These are phyloP conservation scores for Ephemerocybe angulata DNA, from an alignment of 768 basidiomycete species.

Conservation along the genomic window DNA sequence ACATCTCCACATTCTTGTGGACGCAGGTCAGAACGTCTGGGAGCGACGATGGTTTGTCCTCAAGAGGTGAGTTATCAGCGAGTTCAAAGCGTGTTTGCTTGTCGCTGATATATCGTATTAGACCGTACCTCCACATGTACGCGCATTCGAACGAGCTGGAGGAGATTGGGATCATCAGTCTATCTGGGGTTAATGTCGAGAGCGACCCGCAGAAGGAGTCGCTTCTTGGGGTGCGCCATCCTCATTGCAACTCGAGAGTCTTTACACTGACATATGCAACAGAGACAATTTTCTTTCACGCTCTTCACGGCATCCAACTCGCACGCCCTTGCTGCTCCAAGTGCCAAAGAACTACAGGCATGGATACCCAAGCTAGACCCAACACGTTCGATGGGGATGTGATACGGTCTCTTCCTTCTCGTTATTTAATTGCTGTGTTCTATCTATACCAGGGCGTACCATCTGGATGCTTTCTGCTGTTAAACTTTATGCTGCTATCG, in stretches of 20 bases:
- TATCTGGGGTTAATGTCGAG: slow-evolving; percentile 81
- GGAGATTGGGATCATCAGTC: slow-evolving; percentile 78
- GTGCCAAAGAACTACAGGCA: slow-evolving; percentile 73
- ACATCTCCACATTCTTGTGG: slow-evolving; percentile 70
- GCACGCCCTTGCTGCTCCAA: slow-evolving; percentile 81
- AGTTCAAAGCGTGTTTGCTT: neutral
- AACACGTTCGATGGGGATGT: slow-evolving; percentile 49
- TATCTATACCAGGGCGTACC: no score
- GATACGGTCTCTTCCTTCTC: neutral
- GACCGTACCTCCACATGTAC: slow-evolving; percentile 90
- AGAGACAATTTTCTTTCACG: slow-evolving; percentile 87
- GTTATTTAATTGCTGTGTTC: no score
- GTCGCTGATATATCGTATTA: slow-evolving; percentile 23
- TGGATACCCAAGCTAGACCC: slow-evolving; percentile 88
- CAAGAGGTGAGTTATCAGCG: slow-evolving; percentile 66
- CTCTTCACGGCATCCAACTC: slow-evolving; percentile 92
- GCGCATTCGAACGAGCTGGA: slow-evolving; percentile 80
- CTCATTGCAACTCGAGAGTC: neutral
- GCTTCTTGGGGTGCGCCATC: slow-evolving; percentile 72
- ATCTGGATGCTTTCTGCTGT: no score
- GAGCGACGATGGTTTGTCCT: slow-evolving; percentile 83
- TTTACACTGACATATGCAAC: slow-evolving; percentile 8
- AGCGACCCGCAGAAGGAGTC: slow-evolving; percentile 82
- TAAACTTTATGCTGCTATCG: no score
- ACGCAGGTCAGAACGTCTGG: slow-evolving; percentile 82